A percentile compares a stretch with the other conserved stretches of the same genome.
These are phyloP conservation scores for Phalaenopsis hybrid DNA, from an alignment of 116 monocot genomes.

Conservation along the genomic window DNA sequence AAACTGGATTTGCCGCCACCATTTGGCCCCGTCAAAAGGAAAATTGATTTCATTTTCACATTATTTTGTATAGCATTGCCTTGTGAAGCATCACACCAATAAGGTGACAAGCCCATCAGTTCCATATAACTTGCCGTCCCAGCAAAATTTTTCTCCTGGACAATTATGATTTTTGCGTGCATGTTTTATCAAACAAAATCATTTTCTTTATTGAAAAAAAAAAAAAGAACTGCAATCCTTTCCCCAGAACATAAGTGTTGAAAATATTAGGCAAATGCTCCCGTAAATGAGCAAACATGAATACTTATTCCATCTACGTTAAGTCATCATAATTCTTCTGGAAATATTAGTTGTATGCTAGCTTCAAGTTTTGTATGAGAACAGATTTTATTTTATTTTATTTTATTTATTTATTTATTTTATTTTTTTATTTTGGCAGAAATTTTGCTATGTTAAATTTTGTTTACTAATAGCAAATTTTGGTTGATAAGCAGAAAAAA, in stretches of 20 bases:
- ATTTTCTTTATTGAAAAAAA: not conserved
- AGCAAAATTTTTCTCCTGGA: conserved; percentile 36
- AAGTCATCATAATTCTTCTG: not conserved
- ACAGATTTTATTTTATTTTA: no score
- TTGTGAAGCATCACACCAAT: conserved; percentile 82
- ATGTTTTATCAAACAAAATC: not conserved
- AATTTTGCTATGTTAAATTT: no score
- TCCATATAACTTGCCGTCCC: conserved; percentile 31
- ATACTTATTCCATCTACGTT: not conserved
- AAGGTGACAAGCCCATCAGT: conserved; percentile 61
- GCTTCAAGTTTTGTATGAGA: no score
- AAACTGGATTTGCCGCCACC: conserved; percentile 99
- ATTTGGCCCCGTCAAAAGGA: conserved; percentile 95
- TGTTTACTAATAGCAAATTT: no score
- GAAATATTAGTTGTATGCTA: no score
- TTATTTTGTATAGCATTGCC: conserved; percentile 66
- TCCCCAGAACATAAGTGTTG: not conserved
- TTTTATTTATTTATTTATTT: no score
- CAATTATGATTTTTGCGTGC: not conserved
- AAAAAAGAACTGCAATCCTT: not conserved
- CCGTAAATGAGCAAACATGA: not conserved
- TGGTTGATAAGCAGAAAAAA: no score
- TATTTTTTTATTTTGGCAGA: no score
- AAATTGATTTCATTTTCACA: conserved; percentile 65
- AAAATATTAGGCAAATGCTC: not conserved